Percentiles rank a stretch among this genome's conserved stretches.
These are phyloP conservation scores for Penicillium arizonense DNA, from an alignment of 495 filamentous ascomycete genomes.

Conservation along the genomic window DNA sequence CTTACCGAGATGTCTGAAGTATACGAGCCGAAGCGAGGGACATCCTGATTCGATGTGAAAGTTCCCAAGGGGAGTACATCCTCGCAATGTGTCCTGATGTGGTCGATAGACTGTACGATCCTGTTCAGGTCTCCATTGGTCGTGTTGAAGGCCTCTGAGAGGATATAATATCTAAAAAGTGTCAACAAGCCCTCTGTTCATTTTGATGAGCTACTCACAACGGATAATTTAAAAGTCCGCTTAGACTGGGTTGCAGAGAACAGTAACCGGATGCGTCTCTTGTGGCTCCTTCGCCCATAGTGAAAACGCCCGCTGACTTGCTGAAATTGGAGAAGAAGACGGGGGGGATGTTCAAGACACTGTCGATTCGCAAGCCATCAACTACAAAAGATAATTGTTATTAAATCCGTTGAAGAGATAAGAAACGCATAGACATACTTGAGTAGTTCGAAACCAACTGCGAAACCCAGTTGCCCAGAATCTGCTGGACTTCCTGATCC, in stretches of 20 bases:
- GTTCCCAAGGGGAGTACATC: slow-evolving; percentile 59
- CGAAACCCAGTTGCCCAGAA: slow-evolving; percentile 59
- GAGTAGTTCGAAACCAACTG: slow-evolving; percentile 59
- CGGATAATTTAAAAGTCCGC: slow-evolving; percentile 63
- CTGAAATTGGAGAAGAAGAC: slow-evolving; percentile 61
- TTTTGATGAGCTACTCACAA: slow-evolving; percentile 43
- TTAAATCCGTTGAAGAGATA: slow-evolving; percentile 2
- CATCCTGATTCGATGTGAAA: slow-evolving; percentile 74
- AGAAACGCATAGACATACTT: slow-evolving; percentile 20
- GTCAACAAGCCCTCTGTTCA: slow-evolving; percentile 47
- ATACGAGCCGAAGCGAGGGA: slow-evolving; percentile 55
- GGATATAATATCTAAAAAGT: slow-evolving; percentile 60
- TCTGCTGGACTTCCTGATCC: slow-evolving; percentile 46
- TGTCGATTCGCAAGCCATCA: slow-evolving; percentile 72
- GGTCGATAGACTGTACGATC: slow-evolving; percentile 45
- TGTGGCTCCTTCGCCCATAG: slow-evolving; percentile 61
- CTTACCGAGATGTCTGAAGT: slow-evolving; percentile 30
- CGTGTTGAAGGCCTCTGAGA: slow-evolving; percentile 51
- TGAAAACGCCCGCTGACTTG: slow-evolving; percentile 60
- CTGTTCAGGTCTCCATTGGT: slow-evolving; percentile 46
- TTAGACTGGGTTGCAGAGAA: slow-evolving; percentile 53
- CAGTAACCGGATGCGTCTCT: slow-evolving; percentile 57
- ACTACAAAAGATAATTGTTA: slow-evolving; percentile 28
- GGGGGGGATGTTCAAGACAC: slow-evolving; percentile 62
- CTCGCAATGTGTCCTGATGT: slow-evolving; percentile 42